phyloP scores from a whole-genome alignment of 164 flowering plant genomes.

The Annona cherimola region DNA sequence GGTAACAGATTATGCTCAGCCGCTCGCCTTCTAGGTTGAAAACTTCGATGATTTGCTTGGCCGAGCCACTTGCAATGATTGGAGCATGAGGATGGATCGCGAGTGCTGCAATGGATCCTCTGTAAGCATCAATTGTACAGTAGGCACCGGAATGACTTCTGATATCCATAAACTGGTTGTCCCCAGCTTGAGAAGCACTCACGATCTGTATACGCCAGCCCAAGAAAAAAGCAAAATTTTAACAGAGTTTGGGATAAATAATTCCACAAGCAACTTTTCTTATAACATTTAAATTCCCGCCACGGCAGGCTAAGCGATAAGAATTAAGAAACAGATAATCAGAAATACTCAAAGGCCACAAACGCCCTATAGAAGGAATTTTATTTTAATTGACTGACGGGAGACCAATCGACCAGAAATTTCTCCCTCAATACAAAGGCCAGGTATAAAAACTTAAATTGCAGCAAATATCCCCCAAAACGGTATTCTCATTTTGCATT shows the following conservation, averaged over 20 bases:
- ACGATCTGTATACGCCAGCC: conserved; percentile 32
- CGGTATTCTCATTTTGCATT: no score
- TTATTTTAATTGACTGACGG: no score
- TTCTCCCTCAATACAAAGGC: no score
- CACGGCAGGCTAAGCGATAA: not conserved
- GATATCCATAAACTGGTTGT: conserved; percentile 82
- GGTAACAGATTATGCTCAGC: conserved; percentile 61
- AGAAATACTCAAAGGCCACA: no score
- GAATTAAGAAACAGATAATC: no score
- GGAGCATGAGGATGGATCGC: conserved; percentile 96
- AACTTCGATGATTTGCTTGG: conserved; percentile 76
- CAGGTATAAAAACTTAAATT: no score
- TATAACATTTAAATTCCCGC: not conserved
- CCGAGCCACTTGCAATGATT: conserved; percentile 91
- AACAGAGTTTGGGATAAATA: not conserved
- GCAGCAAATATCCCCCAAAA: no score
- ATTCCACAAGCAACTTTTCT: not conserved
- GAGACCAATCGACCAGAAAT: not conserved
- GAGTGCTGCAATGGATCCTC: conserved; percentile 88
- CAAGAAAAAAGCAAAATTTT: not conserved
- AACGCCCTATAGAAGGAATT: no score
- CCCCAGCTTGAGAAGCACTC: conserved; percentile 96
- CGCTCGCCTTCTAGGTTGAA: conserved; percentile 74
- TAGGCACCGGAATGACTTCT: conserved; percentile 50
- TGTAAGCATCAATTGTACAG: conserved; percentile 73